Percentiles rank a stretch among this genome's conserved stretches.
These are phyloP conservation scores for Phaeoacremonium minimum DNA, from an alignment of 2,329 filamentous ascomycete genomes.

Conservation along the genomic window DNA sequence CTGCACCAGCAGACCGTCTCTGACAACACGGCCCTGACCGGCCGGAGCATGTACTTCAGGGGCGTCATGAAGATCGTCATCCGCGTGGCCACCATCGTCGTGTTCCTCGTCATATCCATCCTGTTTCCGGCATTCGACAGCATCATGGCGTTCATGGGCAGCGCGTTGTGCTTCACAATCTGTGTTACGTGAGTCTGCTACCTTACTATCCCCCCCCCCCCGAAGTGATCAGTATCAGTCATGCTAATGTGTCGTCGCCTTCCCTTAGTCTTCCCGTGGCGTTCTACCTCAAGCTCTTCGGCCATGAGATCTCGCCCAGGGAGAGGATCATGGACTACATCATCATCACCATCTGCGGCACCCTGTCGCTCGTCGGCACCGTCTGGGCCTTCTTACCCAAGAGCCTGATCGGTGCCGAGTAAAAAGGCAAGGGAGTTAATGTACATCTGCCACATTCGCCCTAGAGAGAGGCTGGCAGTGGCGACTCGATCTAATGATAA, in stretches of 20 bases:
- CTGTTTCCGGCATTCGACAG: constrained; percentile 75
- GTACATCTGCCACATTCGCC: too few species aligned
- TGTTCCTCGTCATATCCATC: constrained; percentile 71
- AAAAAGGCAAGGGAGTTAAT: too few species aligned
- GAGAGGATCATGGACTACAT: constrained; percentile 66
- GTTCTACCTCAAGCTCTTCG: constrained; percentile 89
- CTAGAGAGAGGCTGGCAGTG: too few species aligned
- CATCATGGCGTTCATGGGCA: constrained; percentile 88
- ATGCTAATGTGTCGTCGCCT: background rate
- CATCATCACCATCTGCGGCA: constrained; percentile 64
- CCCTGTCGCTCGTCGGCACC: constrained; percentile 73
- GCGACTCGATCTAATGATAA: too few species aligned
- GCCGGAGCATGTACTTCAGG: constrained; percentile 52
- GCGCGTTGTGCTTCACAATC: constrained; percentile 86
- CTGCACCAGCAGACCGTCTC: constrained; percentile 52
- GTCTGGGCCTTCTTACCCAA: constrained; percentile 86
- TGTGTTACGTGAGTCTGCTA: constrained; percentile 65
- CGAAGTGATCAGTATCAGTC: background rate
- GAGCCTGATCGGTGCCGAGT: constrained; percentile 58
- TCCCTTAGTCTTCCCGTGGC: constrained; percentile 61
- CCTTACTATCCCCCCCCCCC: background rate
- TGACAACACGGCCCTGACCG: constrained; percentile 40
- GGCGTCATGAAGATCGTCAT: constrained; percentile 56
- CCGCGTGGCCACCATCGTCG: constrained; percentile 61
- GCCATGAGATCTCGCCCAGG: constrained; percentile 56